A percentile compares a stretch with the other conserved stretches of the same genome.
Conservation (phyloP, 371 early-diverging fungal species). For the Rhizopus stolonifer region DNA sequence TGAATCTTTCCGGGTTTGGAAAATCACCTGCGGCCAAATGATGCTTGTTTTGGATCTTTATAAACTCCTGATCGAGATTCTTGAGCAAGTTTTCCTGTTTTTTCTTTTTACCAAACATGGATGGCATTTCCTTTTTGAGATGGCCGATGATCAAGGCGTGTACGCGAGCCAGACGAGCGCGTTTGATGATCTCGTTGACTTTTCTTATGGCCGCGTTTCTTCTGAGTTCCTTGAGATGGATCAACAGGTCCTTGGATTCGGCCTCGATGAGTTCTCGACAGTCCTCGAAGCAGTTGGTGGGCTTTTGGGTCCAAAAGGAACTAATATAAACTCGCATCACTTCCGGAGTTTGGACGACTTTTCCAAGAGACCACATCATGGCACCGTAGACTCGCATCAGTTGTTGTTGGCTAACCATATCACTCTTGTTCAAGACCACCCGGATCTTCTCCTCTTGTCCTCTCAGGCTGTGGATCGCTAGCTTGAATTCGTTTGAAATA, state of each 20-base stretch:
- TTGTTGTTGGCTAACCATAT: slow-evolving; percentile 84
- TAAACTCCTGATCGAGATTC: slow-evolving; percentile 72
- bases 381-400: slow-evolving; percentile 92
- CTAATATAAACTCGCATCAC: slow-evolving; percentile 84
- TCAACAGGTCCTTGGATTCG: slow-evolving; percentile 78
- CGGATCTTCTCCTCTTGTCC: slow-evolving; percentile 87
- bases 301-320: slow-evolving; percentile 78
- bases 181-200: slow-evolving; percentile 88
- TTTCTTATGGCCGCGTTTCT: slow-evolving; percentile 81
- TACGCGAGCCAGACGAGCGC: slow-evolving; percentile 74
- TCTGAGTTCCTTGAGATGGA: slow-evolving; percentile 71
- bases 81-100: slow-evolving; percentile 73
- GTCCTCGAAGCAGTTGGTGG: slow-evolving; percentile 72
- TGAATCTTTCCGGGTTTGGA: slow-evolving; percentile 67
- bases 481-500: slow-evolving; percentile 87
- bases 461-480: slow-evolving; percentile 71
- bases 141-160: slow-evolving; percentile 83
- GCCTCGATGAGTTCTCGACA: slow-evolving; percentile 67
- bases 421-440: slow-evolving; percentile 85
- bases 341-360: slow-evolving; percentile 85
- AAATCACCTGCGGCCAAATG: slow-evolving; percentile 76
- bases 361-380: slow-evolving; percentile 93
- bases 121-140: slow-evolving; percentile 76
- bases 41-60: slow-evolving; percentile 68
- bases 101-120: slow-evolving; percentile 76